These are phyloP conservation scores for Byssoonygena ceratinophila DNA, from an alignment of 2,329 filamentous ascomycete species.

Conservation along the genomic window DNA sequence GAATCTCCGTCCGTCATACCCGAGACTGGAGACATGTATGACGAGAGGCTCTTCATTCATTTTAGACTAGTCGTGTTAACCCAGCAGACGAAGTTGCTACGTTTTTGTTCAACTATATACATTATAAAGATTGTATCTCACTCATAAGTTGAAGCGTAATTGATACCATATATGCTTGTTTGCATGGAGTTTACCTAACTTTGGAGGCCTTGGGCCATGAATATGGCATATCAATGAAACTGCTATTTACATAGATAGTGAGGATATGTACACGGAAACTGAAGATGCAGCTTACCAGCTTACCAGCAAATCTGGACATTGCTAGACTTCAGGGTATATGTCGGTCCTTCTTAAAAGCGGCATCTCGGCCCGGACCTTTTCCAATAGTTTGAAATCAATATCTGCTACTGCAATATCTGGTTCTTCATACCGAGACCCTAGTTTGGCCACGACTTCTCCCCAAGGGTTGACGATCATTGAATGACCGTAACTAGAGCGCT, in stretches of 20 bases:
- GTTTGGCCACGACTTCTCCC: constrained; percentile 61
- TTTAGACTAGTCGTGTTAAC: constrained; percentile 9
- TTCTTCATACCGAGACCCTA: constrained; percentile 40
- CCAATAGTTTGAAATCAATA: constrained; percentile 44
- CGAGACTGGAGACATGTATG: constrained; percentile 6
- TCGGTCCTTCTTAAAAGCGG: constrained; percentile 47
- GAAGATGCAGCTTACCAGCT: neutral
- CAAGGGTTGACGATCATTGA: constrained; percentile 79
- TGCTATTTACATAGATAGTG: neutral
- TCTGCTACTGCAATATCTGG: constrained; percentile 43
- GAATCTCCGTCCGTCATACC: constrained; percentile 20
- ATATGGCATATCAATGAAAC: too few relatives aligned
- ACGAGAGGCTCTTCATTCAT: constrained; percentile 3
- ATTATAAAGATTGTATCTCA: neutral
- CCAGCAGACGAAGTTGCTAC: neutral
- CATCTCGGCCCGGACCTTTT: constrained; percentile 47
- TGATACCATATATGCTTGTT: too few relatives aligned
- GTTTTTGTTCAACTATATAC: neutral
- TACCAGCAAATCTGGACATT: too few relatives aligned
- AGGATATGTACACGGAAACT: neutral
- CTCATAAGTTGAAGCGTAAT: too few relatives aligned
- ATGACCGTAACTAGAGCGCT: constrained; percentile 71
- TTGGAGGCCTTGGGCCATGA: too few relatives aligned
- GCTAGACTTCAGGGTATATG: constrained; percentile 38
- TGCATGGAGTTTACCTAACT: too few relatives aligned